These are phyloP conservation scores for Verticillium tricorpus DNA, from an alignment of 2,329 filamentous ascomycete species.

Conservation along the genomic window DNA sequence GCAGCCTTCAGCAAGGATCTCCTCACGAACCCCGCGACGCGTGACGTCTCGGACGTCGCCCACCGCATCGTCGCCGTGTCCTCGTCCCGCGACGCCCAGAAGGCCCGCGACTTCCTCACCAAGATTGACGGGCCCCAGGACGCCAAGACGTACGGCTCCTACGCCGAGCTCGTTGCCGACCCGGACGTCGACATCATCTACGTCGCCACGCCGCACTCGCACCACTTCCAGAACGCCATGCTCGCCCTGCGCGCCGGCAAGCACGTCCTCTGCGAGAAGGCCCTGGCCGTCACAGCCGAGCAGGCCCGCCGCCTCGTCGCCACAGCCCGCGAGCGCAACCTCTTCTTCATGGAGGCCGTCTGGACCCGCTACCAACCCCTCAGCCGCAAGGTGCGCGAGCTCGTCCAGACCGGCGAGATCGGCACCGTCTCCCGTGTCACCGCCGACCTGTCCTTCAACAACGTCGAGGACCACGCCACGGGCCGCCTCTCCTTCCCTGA, in stretches of 20 bases:
- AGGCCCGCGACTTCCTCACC: conserved; percentile 68
- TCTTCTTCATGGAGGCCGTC: conserved; percentile 82
- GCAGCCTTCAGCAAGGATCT: conserved; percentile 71
- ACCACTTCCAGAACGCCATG: conserved; percentile 89
- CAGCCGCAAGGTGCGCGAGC: conserved; percentile 68
- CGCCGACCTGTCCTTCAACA: conserved; percentile 58
- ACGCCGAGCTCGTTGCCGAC: conserved; percentile 75
- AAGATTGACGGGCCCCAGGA: conserved; percentile 63
- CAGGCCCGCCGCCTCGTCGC: conserved; percentile 70
- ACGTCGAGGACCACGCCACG: conserved; percentile 48
- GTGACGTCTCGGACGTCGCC: conserved; percentile 66
- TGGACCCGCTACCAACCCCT: conserved; percentile 89
- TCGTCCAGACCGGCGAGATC: conserved; percentile 51
- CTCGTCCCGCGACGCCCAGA: conserved; percentile 67
- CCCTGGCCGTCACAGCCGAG: conserved; percentile 77
- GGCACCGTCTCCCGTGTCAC: conserved; percentile 57
- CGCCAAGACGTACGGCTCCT: conserved; percentile 73
- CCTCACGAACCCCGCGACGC: conserved; percentile 64
- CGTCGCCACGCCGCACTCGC: conserved; percentile 84
- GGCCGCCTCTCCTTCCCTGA: conserved; percentile 52
- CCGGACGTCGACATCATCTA: conserved; percentile 81
- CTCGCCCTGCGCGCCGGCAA: conserved; percentile 80
- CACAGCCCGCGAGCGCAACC: conserved; percentile 65
- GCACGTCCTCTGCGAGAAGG: conserved; percentile 87
- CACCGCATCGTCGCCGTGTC: conserved; percentile 78